Conservation (phyloP, 2,329 filamentous ascomycete genomes). For the Huntiella abstrusa region DNA sequence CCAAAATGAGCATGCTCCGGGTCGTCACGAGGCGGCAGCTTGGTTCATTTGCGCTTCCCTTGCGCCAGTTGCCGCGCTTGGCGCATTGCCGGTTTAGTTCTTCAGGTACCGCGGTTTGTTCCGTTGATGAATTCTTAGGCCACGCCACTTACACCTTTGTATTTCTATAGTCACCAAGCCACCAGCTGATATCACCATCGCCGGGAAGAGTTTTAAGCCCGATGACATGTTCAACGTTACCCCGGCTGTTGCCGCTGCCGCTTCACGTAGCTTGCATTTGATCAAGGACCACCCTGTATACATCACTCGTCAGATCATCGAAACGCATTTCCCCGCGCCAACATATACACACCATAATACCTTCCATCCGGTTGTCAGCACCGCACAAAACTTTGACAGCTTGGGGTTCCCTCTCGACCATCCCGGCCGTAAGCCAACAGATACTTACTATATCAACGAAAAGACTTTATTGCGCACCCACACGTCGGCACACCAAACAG, state of each 20-base stretch:
- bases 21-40: background rate
- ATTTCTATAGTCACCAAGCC: constrained; percentile 4
- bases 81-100: constrained; percentile 1
- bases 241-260: constrained; percentile 50
- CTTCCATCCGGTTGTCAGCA: constrained; percentile 67
- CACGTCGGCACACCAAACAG: constrained; percentile 80
- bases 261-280: constrained; percentile 70
- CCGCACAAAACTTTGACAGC: constrained; percentile 88
- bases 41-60: background rate
- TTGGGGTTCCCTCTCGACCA: constrained; percentile 79
- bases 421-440: constrained; percentile 66
- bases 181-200: constrained; percentile 29
- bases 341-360: constrained; percentile 60
- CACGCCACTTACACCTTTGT: constrained; percentile 3
- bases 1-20: constrained; percentile 3
- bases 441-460: constrained; percentile 90
- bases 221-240: constrained; percentile 81
- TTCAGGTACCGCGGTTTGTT: constrained; percentile 3
- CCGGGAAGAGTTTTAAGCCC: constrained; percentile 42
- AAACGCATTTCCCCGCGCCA: constrained; percentile 62
- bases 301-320: constrained; percentile 82
- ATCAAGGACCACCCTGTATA: constrained; percentile 74
- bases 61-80: background rate
- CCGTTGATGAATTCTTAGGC: background rate
- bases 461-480: constrained; percentile 76